Evolutionary conservation across 2,329 filamentous ascomycete species (phyloP), one percentile per base, ranked within the genome.

Genomic region (Pseudogymnoascus sp.): DNA sequence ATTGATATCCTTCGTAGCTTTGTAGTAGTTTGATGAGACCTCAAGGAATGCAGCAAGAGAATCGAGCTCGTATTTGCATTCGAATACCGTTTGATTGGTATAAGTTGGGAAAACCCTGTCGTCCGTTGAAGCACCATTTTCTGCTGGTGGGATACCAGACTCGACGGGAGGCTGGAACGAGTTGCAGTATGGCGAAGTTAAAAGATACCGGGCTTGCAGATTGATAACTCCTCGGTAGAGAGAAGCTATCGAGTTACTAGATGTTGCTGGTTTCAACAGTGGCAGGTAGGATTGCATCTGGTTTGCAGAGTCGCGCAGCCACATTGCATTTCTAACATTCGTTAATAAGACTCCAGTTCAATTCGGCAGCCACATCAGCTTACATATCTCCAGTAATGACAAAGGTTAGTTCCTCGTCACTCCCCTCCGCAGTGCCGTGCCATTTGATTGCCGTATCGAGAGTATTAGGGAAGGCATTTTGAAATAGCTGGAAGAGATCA

Each of bases 21-120:
- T 80, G 76, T 90, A 84, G 78, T 96, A 97, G 70, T 95, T 85
- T 66, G 90, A 89, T 0, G 86, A 87, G 4, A 97, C 80, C 43
- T 90, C 85, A 6, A 97, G 80, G 74, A 97, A 97, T 31, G 91
- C 87, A 0, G 93, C 91, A 1, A 97, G 82, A 9, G 90, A 93
- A 77, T 97, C 93, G 52, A 97, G 85, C 76, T 97, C 93, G 75
- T 95, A 97, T 75, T 97, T 97, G 82, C 93, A 97, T 75, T 97
- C 93, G 71, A 95, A 97, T 0, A 96, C 92, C 38, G 87, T 81
- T 1, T 80, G 79, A 1, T 82, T 80, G 69, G 91, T 86, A 68
- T 91, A 91, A 0, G 80, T 76, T 0, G 91, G 90, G 63, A 88
- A 85, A 0, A 89, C 86, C n/a, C 73, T 78, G 67, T 89, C 79